Conservation (phyloP, 192 early-diverging fungal genomes). For the Chytriomyces sp. region DNA sequence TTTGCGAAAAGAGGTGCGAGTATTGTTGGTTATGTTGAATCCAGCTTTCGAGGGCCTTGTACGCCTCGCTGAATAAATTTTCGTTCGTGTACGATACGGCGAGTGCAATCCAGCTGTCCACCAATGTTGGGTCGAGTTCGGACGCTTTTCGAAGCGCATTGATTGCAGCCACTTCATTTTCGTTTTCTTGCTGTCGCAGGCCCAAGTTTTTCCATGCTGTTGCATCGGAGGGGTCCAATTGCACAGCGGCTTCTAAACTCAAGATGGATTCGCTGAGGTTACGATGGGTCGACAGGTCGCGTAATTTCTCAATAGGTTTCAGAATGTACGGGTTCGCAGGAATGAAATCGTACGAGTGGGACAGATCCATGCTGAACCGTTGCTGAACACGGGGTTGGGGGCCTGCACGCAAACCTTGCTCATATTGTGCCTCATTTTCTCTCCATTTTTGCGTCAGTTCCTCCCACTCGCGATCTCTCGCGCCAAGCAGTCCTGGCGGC, state of each 20-base stretch:
- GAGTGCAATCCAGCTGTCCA: constrained; percentile 84
- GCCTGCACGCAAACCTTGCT: constrained; percentile 56
- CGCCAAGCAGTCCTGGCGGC: background rate
- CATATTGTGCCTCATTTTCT: constrained; percentile 5
- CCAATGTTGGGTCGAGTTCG: constrained; percentile 68
- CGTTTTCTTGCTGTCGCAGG: constrained; percentile 93
- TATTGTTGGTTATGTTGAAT: constrained; percentile 76
- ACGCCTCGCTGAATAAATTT: constrained; percentile 79
- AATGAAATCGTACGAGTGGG: constrained; percentile 70
- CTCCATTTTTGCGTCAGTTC: constrained; percentile 28
- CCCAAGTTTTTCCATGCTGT: constrained; percentile 87
- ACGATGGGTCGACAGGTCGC: constrained; percentile 41
- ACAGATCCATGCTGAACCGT: constrained; percentile 33
- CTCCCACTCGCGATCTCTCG: constrained; percentile 32
- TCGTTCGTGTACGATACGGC: constrained; percentile 97
- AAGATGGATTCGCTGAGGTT: constrained; percentile 88
- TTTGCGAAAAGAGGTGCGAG: constrained; percentile 49
- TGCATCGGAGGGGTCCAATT: constrained; percentile 78
- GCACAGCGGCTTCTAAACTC: constrained; percentile 87
- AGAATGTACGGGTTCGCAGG: constrained; percentile 73
- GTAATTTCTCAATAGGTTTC: constrained; percentile 37
- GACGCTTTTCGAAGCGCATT: constrained; percentile 84
- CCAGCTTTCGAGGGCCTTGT: constrained; percentile 90
- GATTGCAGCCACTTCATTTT: constrained; percentile 90
- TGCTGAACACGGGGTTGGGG: constrained; percentile 88